Evolutionary conservation across 2,329 filamentous ascomycete genomes (phyloP).

Genomic region (Ascochyta clinopodiicola): DNA sequence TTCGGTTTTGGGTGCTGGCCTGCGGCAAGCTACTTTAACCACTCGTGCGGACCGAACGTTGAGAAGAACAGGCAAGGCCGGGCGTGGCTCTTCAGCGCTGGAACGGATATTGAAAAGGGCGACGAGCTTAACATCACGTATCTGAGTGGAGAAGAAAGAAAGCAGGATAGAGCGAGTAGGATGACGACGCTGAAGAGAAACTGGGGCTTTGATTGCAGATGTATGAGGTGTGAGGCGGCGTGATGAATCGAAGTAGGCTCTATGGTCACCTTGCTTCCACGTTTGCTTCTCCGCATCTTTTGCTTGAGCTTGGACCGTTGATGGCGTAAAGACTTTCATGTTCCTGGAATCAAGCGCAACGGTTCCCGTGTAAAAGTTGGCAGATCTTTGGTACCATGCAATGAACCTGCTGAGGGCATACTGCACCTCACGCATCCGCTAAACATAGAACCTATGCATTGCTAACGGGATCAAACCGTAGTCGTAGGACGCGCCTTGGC

Average conservation of each 20-base stretch:
- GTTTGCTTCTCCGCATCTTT: too few relatives aligned
- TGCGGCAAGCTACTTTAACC: conserved; percentile 57
- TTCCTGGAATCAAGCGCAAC: too few relatives aligned
- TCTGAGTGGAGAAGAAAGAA: conserved; percentile 56
- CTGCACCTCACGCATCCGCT: neutral
- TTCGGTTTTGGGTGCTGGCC: conserved; percentile 58
- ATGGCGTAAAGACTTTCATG: too few relatives aligned
- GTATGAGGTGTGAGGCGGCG: conserved; percentile 46
- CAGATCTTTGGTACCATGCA: too few relatives aligned
- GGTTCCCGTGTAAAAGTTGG: too few relatives aligned
- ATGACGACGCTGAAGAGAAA: conserved; percentile 47
- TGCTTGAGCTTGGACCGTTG: too few relatives aligned
- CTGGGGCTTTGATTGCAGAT: conserved; percentile 57
- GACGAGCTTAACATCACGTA: conserved; percentile 58
- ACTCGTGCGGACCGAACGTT: conserved; percentile 55
- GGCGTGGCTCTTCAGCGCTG: conserved; percentile 51
- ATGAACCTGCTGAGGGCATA: neutral
- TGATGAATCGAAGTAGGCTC: neutral
- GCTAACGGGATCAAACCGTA: neutral
- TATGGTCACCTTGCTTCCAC: too few relatives aligned
- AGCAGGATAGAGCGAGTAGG: conserved; percentile 45
- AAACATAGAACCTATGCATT: neutral
- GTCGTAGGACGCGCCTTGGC: conserved; percentile 35
- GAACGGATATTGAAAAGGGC: conserved; percentile 44
- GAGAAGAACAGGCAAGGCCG: conserved; percentile 51